Evolutionary conservation across 352 stramenopile species (phyloP), one percentile per base, ranked within the genome.

Genomic region (Labyrinthula sp.): DNA sequence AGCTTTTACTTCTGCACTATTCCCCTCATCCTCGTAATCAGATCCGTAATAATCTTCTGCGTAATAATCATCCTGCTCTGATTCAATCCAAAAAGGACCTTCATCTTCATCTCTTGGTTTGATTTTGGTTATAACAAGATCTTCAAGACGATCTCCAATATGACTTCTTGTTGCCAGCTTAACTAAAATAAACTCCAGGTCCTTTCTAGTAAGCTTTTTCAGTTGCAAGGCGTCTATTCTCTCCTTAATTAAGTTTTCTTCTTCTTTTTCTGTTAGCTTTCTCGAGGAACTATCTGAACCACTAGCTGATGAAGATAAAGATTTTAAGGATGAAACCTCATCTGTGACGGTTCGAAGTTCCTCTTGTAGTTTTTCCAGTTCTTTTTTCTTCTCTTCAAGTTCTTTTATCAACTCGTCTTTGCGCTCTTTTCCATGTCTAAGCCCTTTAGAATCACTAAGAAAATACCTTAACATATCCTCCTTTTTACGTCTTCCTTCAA

Each of bases 131-230:
- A 36, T 40, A 9, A 40, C n/a, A 15, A 40, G 9, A 10, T 40
- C 10, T 9, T 36, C 34, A 9, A 40, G 34, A 17, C 15, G 9
- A 15, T n/a, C n/a, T 9, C 15, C 10, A 9, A 10, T 9, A 10
- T 22, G 15, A 15, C 34, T 22, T n/a, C 34, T 22, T 22, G 10
- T 22, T 36, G 34, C 34, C 34, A 40, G 17, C 10, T 40, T 22
- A 9, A 40, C 34, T 9, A 40, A 33, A 15, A 40, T 10, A 22
- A 9, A 10, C 34, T 40, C 34, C 10, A 40, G 34, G 15, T 40
- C 34, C 9, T 17, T 9, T 9, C 34, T 17, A 22, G 10, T 9
- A 10, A 40, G 17, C 17, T 36, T 17, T 9, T 33, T 22, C 34
- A 40, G 34, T 9, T 40, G 34, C 10, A 40, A 22, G 8, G 10